Percentiles rank a stretch among this genome's conserved stretches.
phyloP scores from a whole-genome alignment of 2,329 filamentous ascomycete genomes.

The Pseudogymnoascus sp. region DNA sequence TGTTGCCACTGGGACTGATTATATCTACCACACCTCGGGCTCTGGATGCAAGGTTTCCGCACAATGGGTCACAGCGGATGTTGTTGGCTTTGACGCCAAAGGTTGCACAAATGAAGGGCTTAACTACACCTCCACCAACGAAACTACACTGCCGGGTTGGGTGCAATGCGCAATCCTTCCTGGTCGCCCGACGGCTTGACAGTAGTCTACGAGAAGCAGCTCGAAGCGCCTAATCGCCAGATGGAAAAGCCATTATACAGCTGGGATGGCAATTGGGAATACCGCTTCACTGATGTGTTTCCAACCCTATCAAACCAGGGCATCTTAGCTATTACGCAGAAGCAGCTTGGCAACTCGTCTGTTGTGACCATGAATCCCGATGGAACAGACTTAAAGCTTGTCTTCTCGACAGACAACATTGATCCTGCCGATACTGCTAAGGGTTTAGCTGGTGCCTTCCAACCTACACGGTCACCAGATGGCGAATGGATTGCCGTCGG shows the following conservation, averaged over 20 bases:
- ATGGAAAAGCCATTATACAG: conserved; percentile 31
- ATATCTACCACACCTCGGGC: conserved; percentile 20
- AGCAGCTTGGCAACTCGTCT: conserved; percentile 33
- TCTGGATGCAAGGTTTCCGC: conserved; percentile 14
- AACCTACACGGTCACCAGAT: conserved; percentile 32
- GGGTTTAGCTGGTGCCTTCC: conserved; percentile 32
- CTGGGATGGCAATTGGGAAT: conserved; percentile 34
- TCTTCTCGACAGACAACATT: conserved; percentile 18
- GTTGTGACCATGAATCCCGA: conserved; percentile 28
- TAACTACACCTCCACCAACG: conserved; percentile 15
- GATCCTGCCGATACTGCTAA: conserved; percentile 17
- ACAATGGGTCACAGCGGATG: conserved; percentile 13
- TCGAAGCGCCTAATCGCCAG: conserved; percentile 23
- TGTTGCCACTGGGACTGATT: conserved; percentile 31
- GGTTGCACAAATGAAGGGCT: conserved; percentile 13
- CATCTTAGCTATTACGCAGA: conserved; percentile 30
- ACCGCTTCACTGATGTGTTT: conserved; percentile 36
- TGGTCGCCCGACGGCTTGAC: conserved; percentile 19
- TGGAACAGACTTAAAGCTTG: conserved; percentile 20
- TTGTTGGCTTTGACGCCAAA: conserved; percentile 18
- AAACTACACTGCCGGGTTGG: conserved; percentile 10
- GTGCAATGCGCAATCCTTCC: conserved; percentile 15
- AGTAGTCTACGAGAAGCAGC: conserved; percentile 21
- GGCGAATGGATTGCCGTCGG: conserved; percentile 32
- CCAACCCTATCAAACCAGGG: conserved; percentile 22